Evolutionary conservation across 2,329 filamentous ascomycete species (phyloP), one percentile per base, ranked within the genome.

Genomic region (Fonsecaea pugnacius): DNA sequence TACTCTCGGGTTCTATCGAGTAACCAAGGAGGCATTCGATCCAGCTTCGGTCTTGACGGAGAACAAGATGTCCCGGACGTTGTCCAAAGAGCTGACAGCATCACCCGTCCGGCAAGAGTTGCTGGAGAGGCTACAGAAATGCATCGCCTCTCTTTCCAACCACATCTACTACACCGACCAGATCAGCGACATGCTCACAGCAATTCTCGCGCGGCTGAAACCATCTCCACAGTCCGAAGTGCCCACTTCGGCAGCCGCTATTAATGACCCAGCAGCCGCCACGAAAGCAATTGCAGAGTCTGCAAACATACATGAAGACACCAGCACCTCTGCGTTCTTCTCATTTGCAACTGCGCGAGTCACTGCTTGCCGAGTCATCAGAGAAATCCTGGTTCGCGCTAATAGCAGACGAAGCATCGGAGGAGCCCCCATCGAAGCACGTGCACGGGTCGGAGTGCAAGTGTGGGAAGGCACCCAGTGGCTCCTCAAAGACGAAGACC

Each of bases 81-180:
- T 57, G 2, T 64, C 70, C 60, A 66, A 75, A 10, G 75, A 77
- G 21, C 74, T 78, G 32, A 75, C 82, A 6, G 84, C 89, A 62
- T 83, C 82, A 2, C 73, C 76, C 2, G 74, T 78, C 16, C 84
- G 88, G 56, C 83, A 83, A 67, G 84, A 88, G 69, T 82, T 97
- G 16, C 79, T 96, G 32, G 77, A 81, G 36, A 85, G 88, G 35
- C 83, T 98, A 16, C 89, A 95, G 74, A 84, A 86, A 70, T 96
- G 91, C 77, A 92, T 97, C 66, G 92, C 92, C n/a, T 87, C 93
- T 74, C 81, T 99, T 32, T 92, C 93, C 2, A 96, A 91, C 0
- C 95, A 99, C 73, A 89, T 97, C 35, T 99, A 99, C 80, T 99
- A 99, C 75, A 91, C 91, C 1, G 94, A 98, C 71, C 95, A 99